phyloP scores from a whole-genome alignment of 805 yeast species.

The Candida verbasci region DNA sequence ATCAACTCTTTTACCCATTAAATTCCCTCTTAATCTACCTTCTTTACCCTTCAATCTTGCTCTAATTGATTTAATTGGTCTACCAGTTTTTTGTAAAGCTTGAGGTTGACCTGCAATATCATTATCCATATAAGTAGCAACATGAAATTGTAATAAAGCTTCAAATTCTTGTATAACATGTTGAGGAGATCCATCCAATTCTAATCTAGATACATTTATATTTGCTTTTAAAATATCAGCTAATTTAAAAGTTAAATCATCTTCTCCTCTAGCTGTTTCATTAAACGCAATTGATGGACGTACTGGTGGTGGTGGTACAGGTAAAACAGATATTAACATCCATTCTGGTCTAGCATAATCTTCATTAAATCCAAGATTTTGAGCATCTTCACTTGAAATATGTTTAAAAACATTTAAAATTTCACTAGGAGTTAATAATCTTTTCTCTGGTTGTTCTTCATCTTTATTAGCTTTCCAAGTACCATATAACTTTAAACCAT shows the following conservation, averaged over 20 bases:
- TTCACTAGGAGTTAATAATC: constrained; percentile 83
- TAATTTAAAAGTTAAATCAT: constrained; percentile 94
- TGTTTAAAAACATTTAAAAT: constrained; percentile 89
- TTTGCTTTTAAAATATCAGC: constrained; percentile 97
- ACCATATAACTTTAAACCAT: constrained; percentile 94
- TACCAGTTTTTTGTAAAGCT: constrained; percentile 96
- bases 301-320: constrained; percentile 99
- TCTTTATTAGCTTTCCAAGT: constrained; percentile 96
- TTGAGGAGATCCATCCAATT: constrained; percentile 98
- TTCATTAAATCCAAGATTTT: constrained; percentile 81
- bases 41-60: constrained; percentile 99
- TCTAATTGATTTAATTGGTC: constrained; percentile 97
- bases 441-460: constrained; percentile 87
- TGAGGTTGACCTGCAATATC: constrained; percentile 99
- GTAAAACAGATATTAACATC: constrained; percentile 95
- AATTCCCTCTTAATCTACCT: constrained; percentile 96
- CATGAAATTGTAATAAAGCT: constrained; percentile 91
- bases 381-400: constrained; percentile 79
- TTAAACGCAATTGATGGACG: constrained; percentile 98
- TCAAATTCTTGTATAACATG: constrained; percentile 97
- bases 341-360: constrained; percentile 99
- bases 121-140: constrained; percentile 98
- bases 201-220: constrained; percentile 93
- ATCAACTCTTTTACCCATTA: constrained; percentile 99
- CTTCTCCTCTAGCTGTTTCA: constrained; percentile 98